A percentile compares a stretch with the other conserved stretches of the same genome.
These are phyloP conservation scores for Aurifilum marmelostoma DNA, from an alignment of 2,329 filamentous ascomycete species.

Conservation along the genomic window DNA sequence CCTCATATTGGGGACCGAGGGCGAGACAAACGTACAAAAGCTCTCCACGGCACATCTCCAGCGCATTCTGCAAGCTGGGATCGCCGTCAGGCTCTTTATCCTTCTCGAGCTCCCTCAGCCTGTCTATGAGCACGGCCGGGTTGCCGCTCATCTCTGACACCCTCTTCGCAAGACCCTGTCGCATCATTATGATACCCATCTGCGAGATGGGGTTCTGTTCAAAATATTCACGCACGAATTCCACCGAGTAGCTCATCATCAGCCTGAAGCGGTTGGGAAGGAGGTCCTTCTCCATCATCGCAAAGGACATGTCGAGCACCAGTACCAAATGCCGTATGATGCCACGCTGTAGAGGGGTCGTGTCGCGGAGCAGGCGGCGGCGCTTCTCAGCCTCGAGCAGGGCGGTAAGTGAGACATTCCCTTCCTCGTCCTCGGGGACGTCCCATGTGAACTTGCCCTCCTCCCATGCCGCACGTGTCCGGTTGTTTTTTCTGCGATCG, in stretches of 20 bases:
- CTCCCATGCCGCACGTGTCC: constrained; percentile 64
- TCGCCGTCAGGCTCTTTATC: constrained; percentile 71
- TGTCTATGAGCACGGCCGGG: constrained; percentile 82
- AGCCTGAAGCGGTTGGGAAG: constrained; percentile 85
- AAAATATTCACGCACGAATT: constrained; percentile 93
- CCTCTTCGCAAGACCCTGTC: constrained; percentile 83
- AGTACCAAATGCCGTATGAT: constrained; percentile 97
- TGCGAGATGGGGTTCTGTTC: constrained; percentile 99
- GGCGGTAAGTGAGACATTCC: constrained; percentile 75
- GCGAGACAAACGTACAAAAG: constrained; percentile 65
- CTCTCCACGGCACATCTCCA: constrained; percentile 91
- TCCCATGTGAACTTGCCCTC: constrained; percentile 72
- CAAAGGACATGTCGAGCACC: constrained; percentile 87
- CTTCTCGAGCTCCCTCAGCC: constrained; percentile 68
- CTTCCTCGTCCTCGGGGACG: constrained; percentile 78
- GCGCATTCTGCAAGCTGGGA: constrained; percentile 86
- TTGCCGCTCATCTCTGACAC: constrained; percentile 92
- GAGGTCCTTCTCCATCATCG: constrained; percentile 95
- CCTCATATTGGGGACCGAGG: not conserved
- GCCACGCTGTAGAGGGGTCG: constrained; percentile 90
- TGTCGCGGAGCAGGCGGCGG: constrained; percentile 81
- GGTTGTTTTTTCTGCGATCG: constrained; percentile 37
- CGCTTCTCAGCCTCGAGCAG: constrained; percentile 82
- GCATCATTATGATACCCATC: constrained; percentile 89
- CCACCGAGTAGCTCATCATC: constrained; percentile 77